Conservation (phyloP, 768 basidiomycete species). For the Cystobasidium onofrii region DNA sequence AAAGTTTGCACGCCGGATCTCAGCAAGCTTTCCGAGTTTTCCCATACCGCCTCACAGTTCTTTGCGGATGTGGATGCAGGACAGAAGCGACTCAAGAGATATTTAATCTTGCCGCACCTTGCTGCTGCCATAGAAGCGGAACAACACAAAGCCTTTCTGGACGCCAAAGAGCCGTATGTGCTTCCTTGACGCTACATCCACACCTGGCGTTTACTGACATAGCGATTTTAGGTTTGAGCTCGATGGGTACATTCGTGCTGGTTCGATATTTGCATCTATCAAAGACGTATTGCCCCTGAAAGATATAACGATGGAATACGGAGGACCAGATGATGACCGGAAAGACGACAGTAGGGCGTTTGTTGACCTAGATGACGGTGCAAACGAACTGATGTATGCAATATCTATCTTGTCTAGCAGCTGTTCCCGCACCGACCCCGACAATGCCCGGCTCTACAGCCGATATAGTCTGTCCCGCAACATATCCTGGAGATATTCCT, state of each 20-base stretch:
- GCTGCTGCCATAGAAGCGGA: neutral
- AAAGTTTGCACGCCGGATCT: neutral
- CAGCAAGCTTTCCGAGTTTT: neutral
- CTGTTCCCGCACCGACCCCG: neutral
- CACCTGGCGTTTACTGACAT: too few relatives aligned
- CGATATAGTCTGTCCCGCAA: slow-evolving; percentile 8
- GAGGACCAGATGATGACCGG: too few relatives aligned
- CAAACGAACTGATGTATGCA: too few relatives aligned
- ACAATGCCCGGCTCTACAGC: neutral
- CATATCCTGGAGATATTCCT: neutral
- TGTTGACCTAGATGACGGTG: too few relatives aligned
- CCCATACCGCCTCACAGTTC: neutral
- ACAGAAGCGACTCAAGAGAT: neutral
- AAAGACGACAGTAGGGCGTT: too few relatives aligned
- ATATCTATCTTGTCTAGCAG: too few relatives aligned
- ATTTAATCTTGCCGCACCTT: neutral
- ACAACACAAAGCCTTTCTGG: neutral
- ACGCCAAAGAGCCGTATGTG: neutral
- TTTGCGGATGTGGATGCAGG: too few relatives aligned
- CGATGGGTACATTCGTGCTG: neutral
- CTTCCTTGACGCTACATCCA: neutral
- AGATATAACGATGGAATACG: neutral
- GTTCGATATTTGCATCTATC: neutral
- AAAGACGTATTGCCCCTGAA: neutral
- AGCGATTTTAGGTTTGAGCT: neutral